Evolutionary conservation across 2,329 filamentous ascomycete genomes (phyloP).

Genomic region (Ambrosiella cleistominuta): DNA sequence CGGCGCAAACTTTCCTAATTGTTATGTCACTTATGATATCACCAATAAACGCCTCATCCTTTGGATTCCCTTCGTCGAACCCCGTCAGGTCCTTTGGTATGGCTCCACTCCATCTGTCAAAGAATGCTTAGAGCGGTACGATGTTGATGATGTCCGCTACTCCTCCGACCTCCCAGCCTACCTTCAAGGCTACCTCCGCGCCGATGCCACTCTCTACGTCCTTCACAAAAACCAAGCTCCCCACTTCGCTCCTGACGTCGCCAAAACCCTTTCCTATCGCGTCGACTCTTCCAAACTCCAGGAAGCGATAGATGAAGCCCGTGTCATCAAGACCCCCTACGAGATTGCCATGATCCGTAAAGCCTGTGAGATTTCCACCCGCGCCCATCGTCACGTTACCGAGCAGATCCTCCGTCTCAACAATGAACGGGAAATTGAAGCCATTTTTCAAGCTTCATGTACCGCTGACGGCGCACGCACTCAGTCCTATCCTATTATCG

Average conservation of each 20-base stretch:
- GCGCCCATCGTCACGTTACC: conserved; percentile 59
- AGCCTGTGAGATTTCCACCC: conserved; percentile 63
- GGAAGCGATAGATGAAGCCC: conserved; percentile 59
- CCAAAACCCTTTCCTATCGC: conserved; percentile 17
- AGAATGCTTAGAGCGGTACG: conserved; percentile 43
- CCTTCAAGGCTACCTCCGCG: conserved; percentile 23
- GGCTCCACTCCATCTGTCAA: conserved; percentile 42
- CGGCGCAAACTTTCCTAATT: conserved; percentile 36
- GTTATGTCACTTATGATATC: conserved; percentile 40
- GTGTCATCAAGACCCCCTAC: conserved; percentile 70
- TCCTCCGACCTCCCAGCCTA: conserved; percentile 32
- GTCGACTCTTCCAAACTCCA: conserved; percentile 38
- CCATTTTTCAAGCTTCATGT: conserved; percentile 56
- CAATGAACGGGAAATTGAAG: conserved; percentile 74
- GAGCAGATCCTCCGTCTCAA: conserved; percentile 40
- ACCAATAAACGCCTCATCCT: conserved; percentile 45
- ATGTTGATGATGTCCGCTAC: conserved; percentile 56
- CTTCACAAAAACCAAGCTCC: conserved; percentile 31
- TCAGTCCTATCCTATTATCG: conserved; percentile 81
- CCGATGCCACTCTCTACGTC: conserved; percentile 21
- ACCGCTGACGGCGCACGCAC: conserved; percentile 53
- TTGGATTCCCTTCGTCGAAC: conserved; percentile 55
- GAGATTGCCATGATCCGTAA: conserved; percentile 68
- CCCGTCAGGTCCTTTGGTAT: conserved; percentile 43
- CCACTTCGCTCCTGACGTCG: conserved; percentile 22